Base-by-base conservation (phyloP, 2,329 filamentous ascomycete genomes). In the Pyrenophora tritici-repentis region DNA sequence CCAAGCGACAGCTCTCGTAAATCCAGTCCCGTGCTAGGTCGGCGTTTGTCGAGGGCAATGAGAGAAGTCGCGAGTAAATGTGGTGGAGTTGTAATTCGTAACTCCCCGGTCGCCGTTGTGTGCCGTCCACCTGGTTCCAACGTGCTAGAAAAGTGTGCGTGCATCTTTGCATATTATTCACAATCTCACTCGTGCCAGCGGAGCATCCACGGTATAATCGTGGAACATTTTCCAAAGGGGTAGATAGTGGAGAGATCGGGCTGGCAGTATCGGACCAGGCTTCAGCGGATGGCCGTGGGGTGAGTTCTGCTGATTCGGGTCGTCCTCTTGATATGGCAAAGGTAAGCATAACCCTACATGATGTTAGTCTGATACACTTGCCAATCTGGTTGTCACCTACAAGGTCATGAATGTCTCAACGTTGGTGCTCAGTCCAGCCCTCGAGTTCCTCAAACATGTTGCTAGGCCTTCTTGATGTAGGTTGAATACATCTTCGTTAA, bases 1-100 rank as follows among this genome's bases (percentile, higher is more conserved):
- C 65, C 6, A 73, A 52, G 14, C 68, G 69, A 36, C 64, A 62
- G 26, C 57, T 61, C 42, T 72, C 68, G 52, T 72, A 68, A 7
- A 65, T 46, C 66, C 67, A 71, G 47, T 72, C 68, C 3, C 56
- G 57, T 7, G 55, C 29, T 2, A 49, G 17, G 2, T 58, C 42
- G 7, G 51, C 36, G 12, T 60, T 53, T 1, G 54, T 47, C 5
- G 62, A 59, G 4, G 57, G 63, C 3, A 50, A 38, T 1, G 36
- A 43, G 9, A 65, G 42, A 14, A 71, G 53, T 2, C 59, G 57
- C 1, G 58, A 48, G 50, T 67, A 68, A 6, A 65, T 63, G 31
- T 65, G 58, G 22, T 68, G 61, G 50, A 66, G 53, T 36, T 61
- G 54, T 9, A 56, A 47, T n/a, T 68, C 63, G 47, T 6, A 63